phyloP scores from a whole-genome alignment of 495 filamentous ascomycete species.

The Arthonia radiata region DNA sequence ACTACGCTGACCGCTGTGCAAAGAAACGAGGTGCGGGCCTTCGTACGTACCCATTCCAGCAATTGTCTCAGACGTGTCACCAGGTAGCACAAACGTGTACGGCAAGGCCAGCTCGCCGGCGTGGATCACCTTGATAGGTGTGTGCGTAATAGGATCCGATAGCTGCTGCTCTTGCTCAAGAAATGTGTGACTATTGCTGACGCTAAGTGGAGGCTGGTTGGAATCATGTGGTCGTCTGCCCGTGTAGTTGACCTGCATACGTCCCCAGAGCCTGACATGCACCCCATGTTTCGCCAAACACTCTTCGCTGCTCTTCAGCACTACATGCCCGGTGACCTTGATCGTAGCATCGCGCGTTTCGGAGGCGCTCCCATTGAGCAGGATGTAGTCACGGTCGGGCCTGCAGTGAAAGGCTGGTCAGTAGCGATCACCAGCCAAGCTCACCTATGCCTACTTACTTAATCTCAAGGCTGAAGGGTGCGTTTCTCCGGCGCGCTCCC shows the following conservation, averaged over 20 bases:
- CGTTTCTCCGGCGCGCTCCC: slow-evolving; percentile 1
- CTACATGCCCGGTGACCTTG: slow-evolving; percentile 44
- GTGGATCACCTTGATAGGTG: slow-evolving; percentile 19
- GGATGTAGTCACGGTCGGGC: slow-evolving; percentile 52
- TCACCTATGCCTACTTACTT: slow-evolving; percentile 3
- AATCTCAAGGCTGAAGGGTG: slow-evolving; percentile 9
- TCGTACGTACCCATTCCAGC: slow-evolving; percentile 59
- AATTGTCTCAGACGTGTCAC: slow-evolving; percentile 59
- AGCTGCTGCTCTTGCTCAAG: slow-evolving; percentile 31
- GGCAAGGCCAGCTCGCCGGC: slow-evolving; percentile 78
- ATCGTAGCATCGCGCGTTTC: slow-evolving; percentile 62
- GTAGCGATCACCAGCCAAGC: slow-evolving; percentile 1
- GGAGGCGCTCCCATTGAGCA: slow-evolving; percentile 48
- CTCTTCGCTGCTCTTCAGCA: no score
- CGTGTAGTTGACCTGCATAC: slow-evolving; percentile 11
- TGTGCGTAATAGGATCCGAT: slow-evolving; percentile 21
- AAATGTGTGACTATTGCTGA: slow-evolving; percentile 28
- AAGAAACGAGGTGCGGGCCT: no score
- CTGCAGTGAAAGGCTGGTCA: slow-evolving; percentile 18
- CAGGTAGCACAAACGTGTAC: slow-evolving; percentile 56
- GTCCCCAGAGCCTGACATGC: slow-evolving; percentile 10
- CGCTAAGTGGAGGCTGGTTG: slow-evolving; percentile 9
- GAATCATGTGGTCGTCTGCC: slow-evolving; percentile 13
- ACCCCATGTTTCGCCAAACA: slow-evolving; percentile 11
- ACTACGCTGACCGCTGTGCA: no score